Conservation (phyloP, 1,284 basidiomycete species). For the Cutaneotrichosporon sp. region DNA sequence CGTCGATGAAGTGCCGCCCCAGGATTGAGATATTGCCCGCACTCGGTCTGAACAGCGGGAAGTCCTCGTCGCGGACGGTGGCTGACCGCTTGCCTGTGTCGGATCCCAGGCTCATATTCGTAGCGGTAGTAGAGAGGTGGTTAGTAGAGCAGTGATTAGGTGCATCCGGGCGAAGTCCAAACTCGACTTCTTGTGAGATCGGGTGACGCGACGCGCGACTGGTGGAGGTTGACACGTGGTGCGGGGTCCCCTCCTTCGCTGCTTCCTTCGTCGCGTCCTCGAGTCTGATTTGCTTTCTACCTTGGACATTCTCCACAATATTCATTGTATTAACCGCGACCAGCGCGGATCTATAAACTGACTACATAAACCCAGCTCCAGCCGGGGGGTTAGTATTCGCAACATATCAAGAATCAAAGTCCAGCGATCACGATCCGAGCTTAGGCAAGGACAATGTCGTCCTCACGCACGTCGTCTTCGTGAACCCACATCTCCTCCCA, state of each 20-base stretch:
- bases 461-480: conserved; percentile 27
- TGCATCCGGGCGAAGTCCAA: no score
- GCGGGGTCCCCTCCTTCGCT: no score
- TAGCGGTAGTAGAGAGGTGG: no score
- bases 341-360: conserved; percentile 9
- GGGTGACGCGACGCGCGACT: no score
- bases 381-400: neutral
- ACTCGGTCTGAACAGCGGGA: conserved; percentile 12
- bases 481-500: conserved; percentile 35
- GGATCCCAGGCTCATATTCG: no score
- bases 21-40: conserved; percentile 23
- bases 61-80: neutral
- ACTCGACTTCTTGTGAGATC: no score
- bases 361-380: conserved; percentile 2
- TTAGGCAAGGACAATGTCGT: conserved; percentile 22
- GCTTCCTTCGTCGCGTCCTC: no score
- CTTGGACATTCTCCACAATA: conserved; percentile 5
- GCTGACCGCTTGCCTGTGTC: no score
- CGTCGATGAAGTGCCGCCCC: conserved; percentile 72
- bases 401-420: neutral
- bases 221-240: no score
- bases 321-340: conserved; percentile 7
- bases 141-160: no score
- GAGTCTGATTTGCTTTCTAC: no score
- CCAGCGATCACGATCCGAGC: neutral